Evolutionary conservation across 2,329 filamentous ascomycete species (phyloP), one percentile per base, ranked within the genome.

Genomic region (Fusarium staphyleae): DNA sequence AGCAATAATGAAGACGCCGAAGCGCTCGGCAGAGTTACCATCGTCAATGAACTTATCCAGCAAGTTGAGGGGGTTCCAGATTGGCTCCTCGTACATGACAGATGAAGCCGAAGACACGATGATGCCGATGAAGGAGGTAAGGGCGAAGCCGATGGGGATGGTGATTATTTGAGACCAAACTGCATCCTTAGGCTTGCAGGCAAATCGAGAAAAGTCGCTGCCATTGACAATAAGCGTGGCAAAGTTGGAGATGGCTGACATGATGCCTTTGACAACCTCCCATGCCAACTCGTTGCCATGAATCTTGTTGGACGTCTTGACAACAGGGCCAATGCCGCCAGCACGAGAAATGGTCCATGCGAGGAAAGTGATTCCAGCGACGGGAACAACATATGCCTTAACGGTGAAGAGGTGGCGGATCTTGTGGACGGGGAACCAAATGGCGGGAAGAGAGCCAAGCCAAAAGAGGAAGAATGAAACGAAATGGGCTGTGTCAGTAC

Each of bases 171-270:
- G 92, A 0, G 91, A 87, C 85, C 89, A 91, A 6, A 96, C 69
- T 0, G 91, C 90, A 69, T 95, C 89, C 14, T 77, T 81, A 1
- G 91, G 91, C 69, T 87, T 91, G 15, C 77, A 76, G 3, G 91
- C 89, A 67, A 96, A 97, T 71, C 93, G 88, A 15, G 90, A 80
- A 71, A 96, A 96, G 69, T 96, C 91, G 0, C 89, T 89, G 62
- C 90, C 87, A 71, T 96, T 87, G 55, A 88, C 82, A 63, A 96
- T 95, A 28, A 96, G 81, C 0, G 92, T 91, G 1, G 91, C 90
- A 69, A 96, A 96, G 76, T 96, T 96, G 66, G 90, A 89, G 60
- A 97, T 92, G 4, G 90, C 87, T 18, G 83, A 87, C 91, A 96
- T 96, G 74, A 96, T 87, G 30, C 91, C 91, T 56, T 87, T 88